Evolutionary conservation across 2,329 filamentous ascomycete species (phyloP), one percentile per base, ranked within the genome.

Genomic region (Thyridium curvatum): DNA sequence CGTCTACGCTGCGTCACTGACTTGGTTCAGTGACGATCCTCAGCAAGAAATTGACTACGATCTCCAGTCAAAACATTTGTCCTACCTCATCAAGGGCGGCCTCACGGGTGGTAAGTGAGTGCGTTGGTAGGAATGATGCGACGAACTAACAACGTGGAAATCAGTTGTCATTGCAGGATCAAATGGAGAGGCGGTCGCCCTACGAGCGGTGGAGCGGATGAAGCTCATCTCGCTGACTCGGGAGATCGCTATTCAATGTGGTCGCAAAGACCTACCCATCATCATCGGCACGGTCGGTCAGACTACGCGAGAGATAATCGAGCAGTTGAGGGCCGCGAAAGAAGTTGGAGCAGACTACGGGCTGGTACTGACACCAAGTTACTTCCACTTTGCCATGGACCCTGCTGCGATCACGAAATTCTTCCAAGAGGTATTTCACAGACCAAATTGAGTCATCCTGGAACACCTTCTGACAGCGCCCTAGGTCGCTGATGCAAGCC

Each of bases 211-310:
- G 16, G 79, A 84, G 56, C 70, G 79, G 38, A 70, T 72, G 34
- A 59, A 68, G 35, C 66, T 82, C 46, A 80, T 76, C 13, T 58
- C 56, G 38, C 68, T 71, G 15, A 80, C 77, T 4, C 74, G 77
- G 5, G 44, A 66, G 64, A 52, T 65, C 58, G 35, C 58, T 68
- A 41, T 58, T 61, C 45, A 52, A 9, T 68, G 83, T 18, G 78
- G 79, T 5, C 81, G 72, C 52, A 51, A 62, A 2, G 61, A 72
- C 34, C 61, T 83, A 52, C 78, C 79, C 14, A 60, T 86, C 44
- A 76, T 86, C 42, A 82, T 83, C 13, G 82, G 82, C 17, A 79
- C 76, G 47, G 79, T 77, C 32, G 76, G 77, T 26, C 74, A 82
- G 46, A 84, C 80, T 1, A 79, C 78, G 13, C 71, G 77, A 38